phyloP scores from a whole-genome alignment of 2,329 filamentous ascomycete species.

The Xenosphaeropsis pyriputrescens region DNA sequence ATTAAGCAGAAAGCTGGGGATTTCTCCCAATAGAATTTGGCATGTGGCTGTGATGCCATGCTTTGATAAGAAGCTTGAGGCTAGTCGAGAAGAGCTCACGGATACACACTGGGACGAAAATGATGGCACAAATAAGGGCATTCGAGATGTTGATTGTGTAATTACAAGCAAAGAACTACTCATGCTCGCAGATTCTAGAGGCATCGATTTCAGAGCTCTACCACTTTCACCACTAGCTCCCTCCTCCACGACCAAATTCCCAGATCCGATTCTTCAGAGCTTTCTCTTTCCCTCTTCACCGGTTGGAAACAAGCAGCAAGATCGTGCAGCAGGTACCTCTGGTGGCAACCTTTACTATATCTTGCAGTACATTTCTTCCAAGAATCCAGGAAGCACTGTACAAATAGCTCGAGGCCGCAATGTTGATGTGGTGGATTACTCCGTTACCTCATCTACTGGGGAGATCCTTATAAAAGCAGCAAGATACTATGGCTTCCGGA shows the following conservation, averaged over 20 bases:
- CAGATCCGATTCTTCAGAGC: slow-evolving; percentile 51
- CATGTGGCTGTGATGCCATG: slow-evolving; percentile 95
- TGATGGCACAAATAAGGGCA: slow-evolving; percentile 32
- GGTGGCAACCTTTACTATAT: slow-evolving; percentile 84
- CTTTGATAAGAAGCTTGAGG: slow-evolving; percentile 98
- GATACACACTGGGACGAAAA: slow-evolving; percentile 55
- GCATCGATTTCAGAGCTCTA: slow-evolving; percentile 61
- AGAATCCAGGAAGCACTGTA: slow-evolving; percentile 58
- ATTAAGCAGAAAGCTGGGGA: slow-evolving; percentile 55
- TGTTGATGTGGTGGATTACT: slow-evolving; percentile 79
- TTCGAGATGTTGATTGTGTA: slow-evolving; percentile 91
- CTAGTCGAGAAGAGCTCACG: slow-evolving; percentile 83
- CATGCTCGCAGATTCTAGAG: slow-evolving; percentile 71
- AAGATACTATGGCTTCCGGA: slow-evolving; percentile 92
- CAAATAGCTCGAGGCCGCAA: slow-evolving; percentile 67
- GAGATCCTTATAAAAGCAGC: slow-evolving; percentile 62
- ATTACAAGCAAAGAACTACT: slow-evolving; percentile 93
- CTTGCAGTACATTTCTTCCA: slow-evolving; percentile 57
- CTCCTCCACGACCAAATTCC: slow-evolving; percentile 43
- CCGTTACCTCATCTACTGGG: slow-evolving; percentile 40
- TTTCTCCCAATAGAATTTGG: slow-evolving; percentile 74
- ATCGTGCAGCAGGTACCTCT: slow-evolving; percentile 56
- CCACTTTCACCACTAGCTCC: slow-evolving; percentile 38
- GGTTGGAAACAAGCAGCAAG: slow-evolving; percentile 27
- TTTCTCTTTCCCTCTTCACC: slow-evolving; percentile 57